A percentile compares a stretch with the other conserved stretches of the same genome.
Evolutionary conservation across 164 flowering plant genomes (phyloP).

Genomic region (Macadamia tetraphylla): DNA sequence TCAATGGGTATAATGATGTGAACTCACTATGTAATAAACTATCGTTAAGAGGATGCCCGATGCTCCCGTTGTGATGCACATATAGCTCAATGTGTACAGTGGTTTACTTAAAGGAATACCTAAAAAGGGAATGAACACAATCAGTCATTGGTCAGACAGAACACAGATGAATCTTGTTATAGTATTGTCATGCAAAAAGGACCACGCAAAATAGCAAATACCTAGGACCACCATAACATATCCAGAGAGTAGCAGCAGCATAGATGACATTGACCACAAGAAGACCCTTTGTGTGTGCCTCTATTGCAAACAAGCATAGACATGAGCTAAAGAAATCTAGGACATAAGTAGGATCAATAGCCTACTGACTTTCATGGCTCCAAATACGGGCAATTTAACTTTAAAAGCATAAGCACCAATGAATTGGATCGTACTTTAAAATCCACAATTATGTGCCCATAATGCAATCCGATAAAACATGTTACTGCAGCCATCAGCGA

Average conservation of each 20-base stretch:
- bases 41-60: conserved; percentile 53
- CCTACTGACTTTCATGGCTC: not conserved
- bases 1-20: not conserved
- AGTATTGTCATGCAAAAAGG: not conserved
- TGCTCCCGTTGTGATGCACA: conserved; percentile 66
- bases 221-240: conserved; percentile 41
- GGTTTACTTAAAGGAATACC: conserved; percentile 69
- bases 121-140: conserved; percentile 16
- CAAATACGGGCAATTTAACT: not conserved
- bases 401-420: not conserved
- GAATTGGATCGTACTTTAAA: conserved; percentile 36
- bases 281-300: conserved; percentile 34
- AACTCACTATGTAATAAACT: conserved; percentile 56
- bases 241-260: conserved; percentile 43
- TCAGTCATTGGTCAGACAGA: not conserved
- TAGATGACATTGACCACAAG: conserved; percentile 45
- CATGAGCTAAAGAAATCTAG: conserved; percentile 7
- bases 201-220: conserved; percentile 10
- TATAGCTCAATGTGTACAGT: conserved; percentile 69
- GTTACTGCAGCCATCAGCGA: conserved; percentile 71
- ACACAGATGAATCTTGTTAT: too few relatives aligned
- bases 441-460: conserved; percentile 58
- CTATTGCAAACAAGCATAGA: conserved; percentile 26
- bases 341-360: not conserved
- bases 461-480: conserved; percentile 69